A percentile compares a stretch with the other conserved stretches of the same genome.
Evolutionary conservation across 768 basidiomycete species (phyloP).

Genomic region (Gloeophyllum trabeum): DNA sequence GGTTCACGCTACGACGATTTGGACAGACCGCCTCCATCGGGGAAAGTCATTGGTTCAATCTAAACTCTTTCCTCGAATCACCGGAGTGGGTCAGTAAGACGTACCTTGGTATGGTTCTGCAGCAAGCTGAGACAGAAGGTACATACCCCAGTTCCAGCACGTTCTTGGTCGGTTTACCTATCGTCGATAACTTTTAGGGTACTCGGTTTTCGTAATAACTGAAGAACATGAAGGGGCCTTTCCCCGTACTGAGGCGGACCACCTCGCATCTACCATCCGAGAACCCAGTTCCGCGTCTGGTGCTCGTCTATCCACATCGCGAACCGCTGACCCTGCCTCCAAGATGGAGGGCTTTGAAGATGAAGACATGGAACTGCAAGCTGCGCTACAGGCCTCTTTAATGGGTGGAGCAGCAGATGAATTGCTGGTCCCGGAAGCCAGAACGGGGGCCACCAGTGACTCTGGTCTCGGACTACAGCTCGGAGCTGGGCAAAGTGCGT

Average conservation of each 20-base stretch:
- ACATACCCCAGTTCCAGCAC: constrained; percentile 7
- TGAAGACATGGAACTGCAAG: constrained; percentile 83
- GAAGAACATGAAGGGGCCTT: constrained; percentile 42
- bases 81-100: constrained; percentile 81
- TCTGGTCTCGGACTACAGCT: neutral
- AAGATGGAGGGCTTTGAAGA: constrained; percentile 48
- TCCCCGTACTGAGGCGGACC: constrained; percentile 60
- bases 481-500: constrained; percentile 8
- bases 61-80: constrained; percentile 58
- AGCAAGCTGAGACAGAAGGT: constrained; percentile 84
- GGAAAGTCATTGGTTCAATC: constrained; percentile 77
- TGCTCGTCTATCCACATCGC: constrained; percentile 3
- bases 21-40: constrained; percentile 40
- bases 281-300: constrained; percentile 29
- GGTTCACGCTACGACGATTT: constrained; percentile 83
- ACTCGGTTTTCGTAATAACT: constrained; percentile 70
- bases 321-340: constrained; percentile 6
- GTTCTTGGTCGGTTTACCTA: constrained; percentile 1
- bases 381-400: constrained; percentile 76
- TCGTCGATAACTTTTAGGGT: constrained; percentile 39
- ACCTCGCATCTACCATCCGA: constrained; percentile 52
- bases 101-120: constrained; percentile 77
- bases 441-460: constrained; percentile 1
- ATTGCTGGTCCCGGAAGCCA: neutral
- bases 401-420: constrained; percentile 15